Evolutionary conservation across 140 eudicot species (phyloP).

Genomic region (Eryngium alpinum): DNA sequence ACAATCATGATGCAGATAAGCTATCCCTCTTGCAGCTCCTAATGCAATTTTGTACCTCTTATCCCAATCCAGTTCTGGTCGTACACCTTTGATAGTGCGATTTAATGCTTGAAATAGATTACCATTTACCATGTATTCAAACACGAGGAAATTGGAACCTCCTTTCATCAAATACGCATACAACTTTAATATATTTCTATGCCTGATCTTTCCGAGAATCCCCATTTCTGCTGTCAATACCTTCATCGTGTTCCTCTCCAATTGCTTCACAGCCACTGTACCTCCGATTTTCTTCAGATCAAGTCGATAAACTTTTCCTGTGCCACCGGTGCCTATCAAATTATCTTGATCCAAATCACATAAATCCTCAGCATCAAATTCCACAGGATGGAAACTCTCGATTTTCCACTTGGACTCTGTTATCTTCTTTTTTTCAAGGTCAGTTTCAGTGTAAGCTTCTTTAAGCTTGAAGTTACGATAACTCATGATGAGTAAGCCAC

Average conservation of each 20-base stretch:
- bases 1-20: constrained; percentile 88
- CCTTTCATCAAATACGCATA: constrained; percentile 68
- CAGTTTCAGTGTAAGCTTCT: constrained; percentile 15
- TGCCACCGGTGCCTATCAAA: constrained; percentile 80
- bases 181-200: constrained; percentile 67
- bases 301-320: constrained; percentile 83
- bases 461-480: constrained; percentile 43
- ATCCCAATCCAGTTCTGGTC: constrained; percentile 67
- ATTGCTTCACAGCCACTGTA: constrained; percentile 80
- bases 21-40: constrained; percentile 90
- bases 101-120: constrained; percentile 60
- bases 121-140: constrained; percentile 89
- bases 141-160: constrained; percentile 60
- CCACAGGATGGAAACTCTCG: constrained; percentile 73
- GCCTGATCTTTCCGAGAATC: constrained; percentile 77
- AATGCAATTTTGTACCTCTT: constrained; percentile 62
- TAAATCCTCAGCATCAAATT: constrained; percentile 68
- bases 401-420: constrained; percentile 53
- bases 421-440: constrained; percentile 32
- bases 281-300: constrained; percentile 62
- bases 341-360: constrained; percentile 54
- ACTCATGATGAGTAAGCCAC: constrained; percentile 46
- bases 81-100: constrained; percentile 48
- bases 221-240: constrained; percentile 60
- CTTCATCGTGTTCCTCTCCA: constrained; percentile 49